phyloP scores from a whole-genome alignment of 2,329 filamentous ascomycete genomes.

The Juglanconis sp. region DNA sequence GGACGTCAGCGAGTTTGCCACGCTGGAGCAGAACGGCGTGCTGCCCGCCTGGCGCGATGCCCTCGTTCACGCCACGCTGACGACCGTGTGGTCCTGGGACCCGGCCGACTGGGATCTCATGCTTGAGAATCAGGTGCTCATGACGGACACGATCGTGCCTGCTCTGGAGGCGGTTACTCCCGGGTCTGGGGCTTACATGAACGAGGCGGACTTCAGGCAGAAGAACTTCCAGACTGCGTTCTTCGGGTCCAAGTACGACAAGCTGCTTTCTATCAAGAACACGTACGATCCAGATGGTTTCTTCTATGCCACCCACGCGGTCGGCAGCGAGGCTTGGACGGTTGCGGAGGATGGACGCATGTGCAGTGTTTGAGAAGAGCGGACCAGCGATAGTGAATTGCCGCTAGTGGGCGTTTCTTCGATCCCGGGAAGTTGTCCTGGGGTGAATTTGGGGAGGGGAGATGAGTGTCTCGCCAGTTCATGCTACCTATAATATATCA shows the following conservation, averaged over 20 bases:
- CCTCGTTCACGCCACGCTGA: constrained; percentile 30
- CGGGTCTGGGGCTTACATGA: constrained; percentile 30
- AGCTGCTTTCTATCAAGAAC: constrained; percentile 33
- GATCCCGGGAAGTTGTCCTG: too few relatives aligned
- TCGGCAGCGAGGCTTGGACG: constrained; percentile 37
- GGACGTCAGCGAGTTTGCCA: constrained; percentile 15
- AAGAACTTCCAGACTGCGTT: constrained; percentile 27
- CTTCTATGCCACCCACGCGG: constrained; percentile 34
- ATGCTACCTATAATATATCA: too few relatives aligned
- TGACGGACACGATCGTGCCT: constrained; percentile 26
- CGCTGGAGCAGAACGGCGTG: constrained; percentile 31
- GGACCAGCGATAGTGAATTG: too few relatives aligned
- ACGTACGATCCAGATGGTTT: constrained; percentile 34
- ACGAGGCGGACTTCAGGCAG: constrained; percentile 35
- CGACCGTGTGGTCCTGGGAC: constrained; percentile 32
- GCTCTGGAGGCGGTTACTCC: constrained; percentile 27
- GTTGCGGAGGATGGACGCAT: constrained; percentile 26
- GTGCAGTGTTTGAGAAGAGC: constrained; percentile 11
- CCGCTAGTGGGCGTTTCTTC: too few relatives aligned
- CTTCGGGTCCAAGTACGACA: constrained; percentile 30
- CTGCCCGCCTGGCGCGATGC: constrained; percentile 37
- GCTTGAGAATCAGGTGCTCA: constrained; percentile 24
- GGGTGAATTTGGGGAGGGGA: too few relatives aligned
- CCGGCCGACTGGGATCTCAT: constrained; percentile 27
- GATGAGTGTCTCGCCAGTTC: too few relatives aligned